phyloP scores from a whole-genome alignment of 306 rosid species.

The Quercus mongolica region DNA sequence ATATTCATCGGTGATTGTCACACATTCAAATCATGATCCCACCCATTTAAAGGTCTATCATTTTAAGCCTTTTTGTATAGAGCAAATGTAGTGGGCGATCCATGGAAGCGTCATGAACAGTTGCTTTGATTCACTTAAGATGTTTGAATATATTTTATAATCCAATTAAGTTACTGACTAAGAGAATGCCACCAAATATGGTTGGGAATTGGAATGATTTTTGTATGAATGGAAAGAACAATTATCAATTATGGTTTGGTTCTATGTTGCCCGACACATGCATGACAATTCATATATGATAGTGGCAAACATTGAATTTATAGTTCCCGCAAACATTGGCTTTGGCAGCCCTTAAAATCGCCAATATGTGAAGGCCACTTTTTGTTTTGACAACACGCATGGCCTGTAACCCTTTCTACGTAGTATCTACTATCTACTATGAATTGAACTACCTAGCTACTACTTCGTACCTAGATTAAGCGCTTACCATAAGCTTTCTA shows the following conservation, averaged over 20 bases:
- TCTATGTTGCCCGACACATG: neutral
- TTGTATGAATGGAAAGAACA: neutral
- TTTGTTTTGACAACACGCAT: neutral
- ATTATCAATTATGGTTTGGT: neutral
- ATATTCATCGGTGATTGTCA: neutral
- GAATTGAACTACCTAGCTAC: no score
- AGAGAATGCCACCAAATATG: neutral
- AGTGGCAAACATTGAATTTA: constrained; percentile 22
- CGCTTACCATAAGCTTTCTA: no score
- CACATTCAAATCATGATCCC: neutral
- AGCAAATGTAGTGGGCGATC: neutral
- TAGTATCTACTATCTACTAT: no score
- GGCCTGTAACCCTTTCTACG: neutral
- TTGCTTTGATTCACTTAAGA: neutral
- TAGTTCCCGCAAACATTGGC: neutral
- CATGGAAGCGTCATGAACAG: neutral
- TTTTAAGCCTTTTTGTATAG: neutral
- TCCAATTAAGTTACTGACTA: neutral
- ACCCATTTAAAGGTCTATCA: neutral
- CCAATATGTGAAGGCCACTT: neutral
- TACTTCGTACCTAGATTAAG: no score
- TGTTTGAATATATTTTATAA: neutral
- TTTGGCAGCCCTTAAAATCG: constrained; percentile 2
- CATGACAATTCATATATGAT: neutral
- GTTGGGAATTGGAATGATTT: neutral